A percentile compares a stretch with the other conserved stretches of the same genome.
Conservation (phyloP, 352 stramenopile genomes). For the Phytophthora sp. region DNA sequence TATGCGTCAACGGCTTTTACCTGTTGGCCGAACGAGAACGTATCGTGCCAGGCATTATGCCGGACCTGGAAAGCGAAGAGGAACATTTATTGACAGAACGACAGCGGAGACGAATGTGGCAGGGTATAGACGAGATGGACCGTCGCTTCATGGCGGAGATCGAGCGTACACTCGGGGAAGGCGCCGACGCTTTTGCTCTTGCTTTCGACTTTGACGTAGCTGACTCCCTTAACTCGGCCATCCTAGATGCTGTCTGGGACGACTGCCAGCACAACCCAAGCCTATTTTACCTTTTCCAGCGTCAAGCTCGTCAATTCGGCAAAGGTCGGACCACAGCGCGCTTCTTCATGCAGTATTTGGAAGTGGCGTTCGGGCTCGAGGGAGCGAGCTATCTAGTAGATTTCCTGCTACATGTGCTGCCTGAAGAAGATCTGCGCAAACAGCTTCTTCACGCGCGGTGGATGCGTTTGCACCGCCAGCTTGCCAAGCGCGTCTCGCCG, state of each 20-base stretch:
- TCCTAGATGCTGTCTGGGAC: conserved; percentile 85
- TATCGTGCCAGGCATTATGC: conserved; percentile 5
- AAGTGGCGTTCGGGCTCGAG: conserved; percentile 79
- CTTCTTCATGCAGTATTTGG: conserved; percentile 82
- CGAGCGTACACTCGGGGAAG: conserved; percentile 45
- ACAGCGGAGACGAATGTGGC: conserved; percentile 59
- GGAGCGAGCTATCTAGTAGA: conserved; percentile 81
- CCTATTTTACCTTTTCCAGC: conserved; percentile 84
- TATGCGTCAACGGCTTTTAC: conserved; percentile 76
- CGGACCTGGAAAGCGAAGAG: conserved; percentile 13
- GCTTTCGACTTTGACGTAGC: conserved; percentile 67
- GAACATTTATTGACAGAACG: conserved; percentile 12
- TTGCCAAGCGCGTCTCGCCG: conserved; percentile 62
- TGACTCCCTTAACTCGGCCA: conserved; percentile 73
- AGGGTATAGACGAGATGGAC: conserved; percentile 79
- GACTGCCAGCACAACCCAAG: conserved; percentile 87
- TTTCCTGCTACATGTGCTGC: conserved; percentile 83
- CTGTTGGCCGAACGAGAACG: conserved; percentile 45
- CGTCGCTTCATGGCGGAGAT: conserved; percentile 69
- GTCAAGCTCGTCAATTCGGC: conserved; percentile 78
- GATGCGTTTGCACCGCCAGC: conserved; percentile 65
- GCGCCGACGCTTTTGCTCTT: conserved; percentile 17
- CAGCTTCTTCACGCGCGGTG: conserved; percentile 69
- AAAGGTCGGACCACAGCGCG: conserved; percentile 56
- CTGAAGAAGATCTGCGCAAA: conserved; percentile 65